Evolutionary conservation across 495 filamentous ascomycete species (phyloP).

Genomic region (Aspergillus leporis): DNA sequence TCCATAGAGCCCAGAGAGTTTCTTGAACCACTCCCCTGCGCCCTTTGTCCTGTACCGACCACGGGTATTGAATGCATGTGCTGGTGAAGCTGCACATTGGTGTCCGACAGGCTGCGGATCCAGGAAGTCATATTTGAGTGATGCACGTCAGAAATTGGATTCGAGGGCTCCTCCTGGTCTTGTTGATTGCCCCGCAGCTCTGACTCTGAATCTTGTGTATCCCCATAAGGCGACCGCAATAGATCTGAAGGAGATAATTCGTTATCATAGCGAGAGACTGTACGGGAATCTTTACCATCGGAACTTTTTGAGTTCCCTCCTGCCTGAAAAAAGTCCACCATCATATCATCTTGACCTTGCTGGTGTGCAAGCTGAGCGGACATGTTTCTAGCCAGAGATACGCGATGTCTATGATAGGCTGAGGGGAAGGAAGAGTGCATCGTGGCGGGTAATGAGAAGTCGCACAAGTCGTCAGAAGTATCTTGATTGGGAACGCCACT

Average conservation of each 20-base stretch:
- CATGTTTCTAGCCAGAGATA: not conserved
- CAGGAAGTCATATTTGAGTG: not conserved
- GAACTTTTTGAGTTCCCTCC: not conserved
- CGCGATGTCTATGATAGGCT: too few relatives aligned
- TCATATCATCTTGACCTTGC: too few relatives aligned
- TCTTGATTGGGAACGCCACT: not conserved
- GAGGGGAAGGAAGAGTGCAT: not conserved
- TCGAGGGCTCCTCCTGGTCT: too few relatives aligned
- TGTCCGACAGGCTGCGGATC: not conserved
- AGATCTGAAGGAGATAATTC: not conserved
- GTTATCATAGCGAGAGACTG: not conserved
- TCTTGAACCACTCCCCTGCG: too few relatives aligned
- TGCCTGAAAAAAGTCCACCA: not conserved
- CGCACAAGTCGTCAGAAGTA: not conserved
- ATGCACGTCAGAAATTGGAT: not conserved
- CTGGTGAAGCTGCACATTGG: not conserved
- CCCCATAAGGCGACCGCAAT: not conserved
- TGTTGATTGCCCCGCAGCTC: too few relatives aligned
- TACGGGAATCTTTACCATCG: not conserved
- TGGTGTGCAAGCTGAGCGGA: not conserved
- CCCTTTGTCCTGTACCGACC: not conserved
- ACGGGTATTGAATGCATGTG: not conserved
- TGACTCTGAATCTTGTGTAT: not conserved
- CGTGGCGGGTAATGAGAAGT: not conserved
- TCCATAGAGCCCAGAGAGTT: too few relatives aligned